Conservation (phyloP, 78 protist species). For the Corallochytrium limacisporum region DNA sequence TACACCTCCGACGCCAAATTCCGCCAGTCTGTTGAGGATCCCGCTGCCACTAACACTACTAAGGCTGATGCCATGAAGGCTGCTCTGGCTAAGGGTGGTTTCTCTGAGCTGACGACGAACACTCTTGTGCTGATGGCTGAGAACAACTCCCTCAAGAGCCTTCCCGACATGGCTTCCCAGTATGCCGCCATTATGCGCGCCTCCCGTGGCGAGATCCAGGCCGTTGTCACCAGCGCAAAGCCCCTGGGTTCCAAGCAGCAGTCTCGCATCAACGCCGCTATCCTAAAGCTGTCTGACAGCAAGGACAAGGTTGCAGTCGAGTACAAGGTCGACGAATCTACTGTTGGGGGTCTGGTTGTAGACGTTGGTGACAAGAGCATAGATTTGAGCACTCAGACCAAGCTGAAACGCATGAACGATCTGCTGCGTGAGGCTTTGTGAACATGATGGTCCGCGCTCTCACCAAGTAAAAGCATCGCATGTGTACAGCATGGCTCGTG, state of each 20-base stretch:
- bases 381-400: slow-evolving; percentile 5
- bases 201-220: slow-evolving; percentile 4
- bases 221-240: slow-evolving; percentile 6
- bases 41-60: not conserved
- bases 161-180: slow-evolving; percentile 4
- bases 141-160: no score
- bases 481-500: no score
- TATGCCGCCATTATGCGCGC: slow-evolving; percentile 15
- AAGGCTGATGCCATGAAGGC: not conserved
- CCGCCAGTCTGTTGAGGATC: not conserved
- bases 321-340: not conserved
- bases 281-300: not conserved
- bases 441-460: no score
- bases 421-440: slow-evolving; percentile 4
- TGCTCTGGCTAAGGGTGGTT: not conserved
- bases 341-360: slow-evolving; percentile 13
- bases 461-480: no score
- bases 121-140: no score
- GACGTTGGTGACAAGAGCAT: slow-evolving; percentile 17
- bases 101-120: not conserved
- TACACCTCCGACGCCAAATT: not conserved
- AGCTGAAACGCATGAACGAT: not conserved
- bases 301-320: not conserved
- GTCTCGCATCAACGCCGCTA: not conserved
- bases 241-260: not conserved